phyloP scores from a whole-genome alignment of 208 protist genomes.

The Trichomonas tenax region DNA sequence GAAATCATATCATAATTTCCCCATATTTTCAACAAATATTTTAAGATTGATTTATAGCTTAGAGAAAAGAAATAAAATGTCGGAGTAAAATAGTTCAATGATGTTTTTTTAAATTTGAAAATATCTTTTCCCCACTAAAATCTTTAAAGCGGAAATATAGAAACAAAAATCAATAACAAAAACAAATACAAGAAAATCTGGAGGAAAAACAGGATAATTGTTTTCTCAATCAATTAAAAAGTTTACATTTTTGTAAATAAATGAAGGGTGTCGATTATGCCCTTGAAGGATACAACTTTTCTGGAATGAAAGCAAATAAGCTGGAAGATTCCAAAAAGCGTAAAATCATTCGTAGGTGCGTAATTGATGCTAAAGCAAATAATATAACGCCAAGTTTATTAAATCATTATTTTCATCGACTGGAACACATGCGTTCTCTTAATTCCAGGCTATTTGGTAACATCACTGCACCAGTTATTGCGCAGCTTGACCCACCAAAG shows the following conservation, averaged over 20 bases:
- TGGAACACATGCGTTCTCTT: not conserved
- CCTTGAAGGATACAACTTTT: not conserved
- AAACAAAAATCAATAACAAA: no score
- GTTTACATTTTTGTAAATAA: not conserved
- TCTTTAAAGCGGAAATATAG: no score
- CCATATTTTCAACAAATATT: no score
- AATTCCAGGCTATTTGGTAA: not conserved
- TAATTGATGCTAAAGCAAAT: not conserved
- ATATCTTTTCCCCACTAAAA: no score
- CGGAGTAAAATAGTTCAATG: no score
- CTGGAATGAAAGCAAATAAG: not conserved
- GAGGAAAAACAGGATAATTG: no score
- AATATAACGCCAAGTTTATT: not conserved
- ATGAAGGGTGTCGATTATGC: not conserved
- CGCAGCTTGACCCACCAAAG: not conserved
- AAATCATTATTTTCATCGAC: not conserved
- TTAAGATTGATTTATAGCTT: no score
- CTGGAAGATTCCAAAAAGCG: not conserved
- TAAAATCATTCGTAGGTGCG: not conserved
- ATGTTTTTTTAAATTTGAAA: no score
- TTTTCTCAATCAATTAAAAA: not conserved
- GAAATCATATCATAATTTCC: no score
- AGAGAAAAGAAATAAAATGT: no score
- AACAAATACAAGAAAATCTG: no score
- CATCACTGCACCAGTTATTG: not conserved